These are phyloP conservation scores for Phytophthora niederhauseri DNA, from an alignment of 352 stramenopile species.

Conservation along the genomic window DNA sequence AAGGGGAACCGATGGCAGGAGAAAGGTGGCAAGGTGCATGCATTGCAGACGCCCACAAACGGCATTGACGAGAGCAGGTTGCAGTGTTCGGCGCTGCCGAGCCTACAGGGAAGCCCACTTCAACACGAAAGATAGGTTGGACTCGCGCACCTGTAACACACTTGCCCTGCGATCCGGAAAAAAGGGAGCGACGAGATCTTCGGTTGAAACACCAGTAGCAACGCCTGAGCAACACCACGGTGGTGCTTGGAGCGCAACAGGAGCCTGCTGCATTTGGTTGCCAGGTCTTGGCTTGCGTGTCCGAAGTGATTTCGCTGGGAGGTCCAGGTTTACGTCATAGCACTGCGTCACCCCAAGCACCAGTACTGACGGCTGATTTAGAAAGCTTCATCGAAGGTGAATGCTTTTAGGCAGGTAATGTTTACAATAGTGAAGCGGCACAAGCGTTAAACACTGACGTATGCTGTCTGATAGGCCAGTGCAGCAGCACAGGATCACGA, in stretches of 20 bases:
- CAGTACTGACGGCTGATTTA: conserved; percentile 10
- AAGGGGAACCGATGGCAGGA: not conserved
- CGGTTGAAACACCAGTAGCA: not conserved
- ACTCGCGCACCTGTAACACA: not conserved
- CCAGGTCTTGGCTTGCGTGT: not conserved
- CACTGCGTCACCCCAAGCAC: conserved; percentile 29
- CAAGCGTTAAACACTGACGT: not conserved
- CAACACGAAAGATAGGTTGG: not conserved
- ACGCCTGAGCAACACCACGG: not conserved
- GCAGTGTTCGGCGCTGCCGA: not conserved
- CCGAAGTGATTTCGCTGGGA: conserved; percentile 31
- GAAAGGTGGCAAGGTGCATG: not conserved
- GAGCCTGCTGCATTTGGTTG: not conserved
- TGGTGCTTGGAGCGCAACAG: not conserved
- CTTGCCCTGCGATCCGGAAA: not conserved
- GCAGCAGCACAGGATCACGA: not conserved
- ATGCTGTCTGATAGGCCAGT: not conserved
- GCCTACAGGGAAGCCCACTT: not conserved
- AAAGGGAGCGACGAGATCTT: conserved; percentile 1
- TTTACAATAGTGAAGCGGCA: not conserved
- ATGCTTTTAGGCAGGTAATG: not conserved
- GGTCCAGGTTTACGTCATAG: conserved; percentile 35
- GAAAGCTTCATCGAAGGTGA: not conserved
- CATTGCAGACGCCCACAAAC: not conserved
- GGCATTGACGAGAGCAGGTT: not conserved